These are phyloP conservation scores for Lentinula novae-zelandiae DNA, from an alignment of 1,284 basidiomycete species.

Conservation along the genomic window DNA sequence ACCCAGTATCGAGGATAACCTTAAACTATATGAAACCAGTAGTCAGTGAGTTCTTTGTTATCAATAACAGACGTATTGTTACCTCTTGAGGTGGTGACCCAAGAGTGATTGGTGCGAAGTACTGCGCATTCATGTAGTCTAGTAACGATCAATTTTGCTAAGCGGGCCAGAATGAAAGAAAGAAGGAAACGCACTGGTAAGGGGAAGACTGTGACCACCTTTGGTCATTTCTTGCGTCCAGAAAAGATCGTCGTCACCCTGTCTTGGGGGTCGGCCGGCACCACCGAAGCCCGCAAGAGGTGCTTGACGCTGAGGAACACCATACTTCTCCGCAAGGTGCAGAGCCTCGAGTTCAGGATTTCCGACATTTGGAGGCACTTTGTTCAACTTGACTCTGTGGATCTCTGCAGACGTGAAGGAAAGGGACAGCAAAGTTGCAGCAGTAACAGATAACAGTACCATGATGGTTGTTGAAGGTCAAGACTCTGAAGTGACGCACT, in stretches of 20 bases:
- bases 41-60: slow-evolving; percentile 9
- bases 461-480: slow-evolving; percentile 42
- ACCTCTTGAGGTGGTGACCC: slow-evolving; percentile 80
- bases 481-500: not conserved
- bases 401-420: slow-evolving; percentile 69
- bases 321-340: slow-evolving; percentile 89
- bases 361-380: slow-evolving; percentile 58
- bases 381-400: slow-evolving; percentile 85
- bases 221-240: slow-evolving; percentile 82
- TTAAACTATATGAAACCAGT: slow-evolving; percentile 54
- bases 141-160: slow-evolving; percentile 6
- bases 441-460: slow-evolving; percentile 42
- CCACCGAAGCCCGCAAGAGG: slow-evolving; percentile 75
- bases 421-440: slow-evolving; percentile 58
- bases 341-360: slow-evolving; percentile 75
- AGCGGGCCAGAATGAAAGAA: slow-evolving; percentile 5
- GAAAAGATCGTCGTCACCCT: slow-evolving; percentile 64
- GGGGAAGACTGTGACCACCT: slow-evolving; percentile 86
- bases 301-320: slow-evolving; percentile 52
- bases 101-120: slow-evolving; percentile 86
- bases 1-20: slow-evolving; percentile 87
- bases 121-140: slow-evolving; percentile 99
- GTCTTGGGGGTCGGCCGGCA: slow-evolving; percentile 58
- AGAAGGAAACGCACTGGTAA: slow-evolving; percentile 68
- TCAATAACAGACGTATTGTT: slow-evolving; percentile 19